A percentile compares a stretch with the other conserved stretches of the same genome.
These are phyloP conservation scores for Ambrosia hybrid DNA, from an alignment of 140 eudicot genomes.

Conservation along the genomic window DNA sequence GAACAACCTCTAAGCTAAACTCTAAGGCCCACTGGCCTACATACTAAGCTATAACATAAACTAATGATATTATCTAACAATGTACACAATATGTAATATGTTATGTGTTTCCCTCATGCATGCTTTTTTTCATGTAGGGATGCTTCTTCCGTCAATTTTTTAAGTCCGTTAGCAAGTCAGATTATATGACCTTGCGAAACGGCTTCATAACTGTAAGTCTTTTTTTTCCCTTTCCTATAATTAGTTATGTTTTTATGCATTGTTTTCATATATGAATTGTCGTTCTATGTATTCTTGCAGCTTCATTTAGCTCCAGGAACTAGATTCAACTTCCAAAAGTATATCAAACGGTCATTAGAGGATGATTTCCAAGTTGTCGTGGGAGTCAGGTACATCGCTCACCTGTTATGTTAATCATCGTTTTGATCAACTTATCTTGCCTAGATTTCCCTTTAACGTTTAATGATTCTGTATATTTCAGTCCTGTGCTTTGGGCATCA, in stretches of 20 bases:
- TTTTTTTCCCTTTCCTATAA: not conserved
- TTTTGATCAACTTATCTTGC: not conserved
- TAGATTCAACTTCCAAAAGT: conserved; percentile 80
- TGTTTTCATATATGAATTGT: not conserved
- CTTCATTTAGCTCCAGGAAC: conserved; percentile 65
- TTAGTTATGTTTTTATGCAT: not conserved
- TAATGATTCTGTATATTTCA: conserved; percentile 29
- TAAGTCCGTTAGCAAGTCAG: conserved; percentile 66
- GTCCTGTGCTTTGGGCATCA: conserved; percentile 90
- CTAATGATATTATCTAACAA: too few relatives aligned
- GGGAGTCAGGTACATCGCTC: too few relatives aligned
- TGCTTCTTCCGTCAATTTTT: conserved; percentile 83
- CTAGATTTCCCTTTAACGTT: not conserved
- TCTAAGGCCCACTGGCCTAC: too few relatives aligned
- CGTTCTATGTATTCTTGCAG: conserved; percentile 25
- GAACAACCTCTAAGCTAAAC: too few relatives aligned
- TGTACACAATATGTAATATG: too few relatives aligned
- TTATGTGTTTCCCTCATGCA: conserved; percentile 1
- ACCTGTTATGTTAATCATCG: too few relatives aligned
- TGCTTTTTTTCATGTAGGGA: conserved; percentile 50
- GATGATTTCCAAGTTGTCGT: conserved; percentile 57
- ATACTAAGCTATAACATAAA: too few relatives aligned
- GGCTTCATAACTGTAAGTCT: conserved; percentile 78
- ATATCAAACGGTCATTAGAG: conserved; percentile 86
- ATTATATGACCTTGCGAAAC: conserved; percentile 76